phyloP scores from a whole-genome alignment of 768 basidiomycete species.

The Megacollybia marginata region DNA sequence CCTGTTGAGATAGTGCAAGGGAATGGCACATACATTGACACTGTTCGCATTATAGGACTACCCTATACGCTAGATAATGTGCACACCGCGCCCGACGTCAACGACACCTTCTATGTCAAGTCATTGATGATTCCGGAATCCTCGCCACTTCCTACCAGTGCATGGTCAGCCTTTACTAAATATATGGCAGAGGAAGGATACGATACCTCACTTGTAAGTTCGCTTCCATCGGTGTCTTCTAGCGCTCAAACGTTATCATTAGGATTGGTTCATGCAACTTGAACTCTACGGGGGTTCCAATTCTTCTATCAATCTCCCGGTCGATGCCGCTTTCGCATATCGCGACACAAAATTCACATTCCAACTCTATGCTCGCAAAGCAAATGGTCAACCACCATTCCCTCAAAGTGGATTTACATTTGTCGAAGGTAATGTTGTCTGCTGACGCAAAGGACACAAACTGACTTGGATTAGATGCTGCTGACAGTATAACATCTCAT shows the following conservation, averaged over 20 bases:
- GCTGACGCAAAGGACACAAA: no score
- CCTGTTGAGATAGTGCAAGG: no score
- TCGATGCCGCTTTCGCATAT: conserved; percentile 22
- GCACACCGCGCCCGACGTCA: background rate
- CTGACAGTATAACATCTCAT: no score
- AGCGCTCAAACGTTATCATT: background rate
- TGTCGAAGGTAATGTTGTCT: conserved; percentile 22
- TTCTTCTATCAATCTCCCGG: conserved; percentile 23
- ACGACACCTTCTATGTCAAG: conserved; percentile 37
- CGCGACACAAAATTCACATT: conserved; percentile 25
- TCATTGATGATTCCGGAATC: conserved; percentile 31
- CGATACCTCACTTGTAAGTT: conserved; percentile 15
- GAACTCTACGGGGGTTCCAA: conserved; percentile 24
- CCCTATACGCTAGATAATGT: no score
- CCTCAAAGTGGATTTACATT: conserved; percentile 27
- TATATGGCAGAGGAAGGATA: conserved; percentile 26
- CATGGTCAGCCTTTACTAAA: conserved; percentile 27
- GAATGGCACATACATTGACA: no score
- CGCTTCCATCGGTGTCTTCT: conserved; percentile 21
- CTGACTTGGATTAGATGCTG: no score
- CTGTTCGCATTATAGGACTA: no score
- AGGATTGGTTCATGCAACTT: conserved; percentile 22
- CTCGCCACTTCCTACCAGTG: conserved; percentile 22
- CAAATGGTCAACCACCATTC: conserved; percentile 16
- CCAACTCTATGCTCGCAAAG: conserved; percentile 27